Base-by-base conservation (phyloP, 2,329 filamentous ascomycete species). In the Aspergillus terreus region DNA sequence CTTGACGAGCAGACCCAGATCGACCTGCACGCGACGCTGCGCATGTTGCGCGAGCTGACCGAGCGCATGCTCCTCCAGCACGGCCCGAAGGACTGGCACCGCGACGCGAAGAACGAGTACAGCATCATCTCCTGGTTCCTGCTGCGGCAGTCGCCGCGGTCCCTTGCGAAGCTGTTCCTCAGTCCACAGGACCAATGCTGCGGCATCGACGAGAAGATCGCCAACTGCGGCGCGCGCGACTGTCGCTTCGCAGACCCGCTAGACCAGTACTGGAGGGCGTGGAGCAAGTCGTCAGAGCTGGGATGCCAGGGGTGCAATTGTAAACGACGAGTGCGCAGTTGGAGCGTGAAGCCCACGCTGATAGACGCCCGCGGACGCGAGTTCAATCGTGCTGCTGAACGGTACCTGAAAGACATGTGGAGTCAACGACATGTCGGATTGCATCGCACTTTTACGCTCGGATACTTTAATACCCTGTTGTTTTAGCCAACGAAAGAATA, bases 21-120 rank as follows among this genome's bases (percentile, higher is more conserved):
- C 14, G 62, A 65, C 19, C 63, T 66, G 44, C 63, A 66, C 49
- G 53, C 60, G 42, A 58, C 62, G 3, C 47, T 65, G 19, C 62
- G 63, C 40, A 66, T 66, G 62, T 35, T 66, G 47, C 62, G 62
- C 19, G 61, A 64, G 51, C 60, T 63, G n/a, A 54, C 60, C 42
- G 63, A 65, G 33, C 60, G 59, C 1, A 63, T 66, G 53, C 62
- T 66, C 36, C 63, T 65, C 15, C 56, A 58, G n/a, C 63, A 66
- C 27, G 58, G 63, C 1, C 63, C 63, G 2, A 64, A 57, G 44
- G 58, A 60, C 41, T 65, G 62, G 55, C 53, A 61, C 23, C 60
- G 61, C 15, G 62, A 63, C 45, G 55, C 58, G 9, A 58, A 58
- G 25, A 61, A 63, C 32, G 61, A 63, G 42, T 58, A 61, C 33